Evolutionary conservation across 2,329 filamentous ascomycete genomes (phyloP).

Genomic region (Botrytis sinoallii): DNA sequence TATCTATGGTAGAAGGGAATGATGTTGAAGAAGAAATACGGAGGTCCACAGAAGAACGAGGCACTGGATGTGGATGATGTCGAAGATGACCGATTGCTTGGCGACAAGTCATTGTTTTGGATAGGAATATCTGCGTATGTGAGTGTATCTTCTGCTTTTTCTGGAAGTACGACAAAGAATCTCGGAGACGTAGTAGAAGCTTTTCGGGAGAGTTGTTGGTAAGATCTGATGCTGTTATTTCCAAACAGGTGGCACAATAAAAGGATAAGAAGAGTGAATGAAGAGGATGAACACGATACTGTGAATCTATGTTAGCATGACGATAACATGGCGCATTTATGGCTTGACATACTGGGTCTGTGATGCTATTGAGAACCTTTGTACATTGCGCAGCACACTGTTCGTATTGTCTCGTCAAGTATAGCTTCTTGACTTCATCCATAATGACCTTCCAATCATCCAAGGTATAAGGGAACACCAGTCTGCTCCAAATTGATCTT

Average conservation of each 20-base stretch:
- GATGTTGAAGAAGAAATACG: slow-evolving; percentile 31
- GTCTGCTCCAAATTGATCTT: slow-evolving; percentile 21
- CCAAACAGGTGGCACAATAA: slow-evolving; percentile 34
- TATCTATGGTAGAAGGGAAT: slow-evolving; percentile 20
- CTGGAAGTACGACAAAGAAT: slow-evolving; percentile 31
- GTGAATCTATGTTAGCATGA: slow-evolving; percentile 14
- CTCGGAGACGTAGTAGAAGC: slow-evolving; percentile 34
- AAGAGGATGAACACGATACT: slow-evolving; percentile 33
- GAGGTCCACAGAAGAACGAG: slow-evolving; percentile 34
- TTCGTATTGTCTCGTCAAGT: slow-evolving; percentile 33
- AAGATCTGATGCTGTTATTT: slow-evolving; percentile 32
- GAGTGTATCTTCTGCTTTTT: slow-evolving; percentile 31
- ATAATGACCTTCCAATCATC: slow-evolving; percentile 34
- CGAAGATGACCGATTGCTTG: slow-evolving; percentile 15
- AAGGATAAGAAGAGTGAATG: slow-evolving; percentile 37
- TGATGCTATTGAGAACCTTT: slow-evolving; percentile 32
- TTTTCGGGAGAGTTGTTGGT: slow-evolving; percentile 30
- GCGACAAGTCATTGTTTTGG: slow-evolving; percentile 19
- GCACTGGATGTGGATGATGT: slow-evolving; percentile 28
- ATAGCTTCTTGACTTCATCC: slow-evolving; percentile 36
- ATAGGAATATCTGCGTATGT: slow-evolving; percentile 28
- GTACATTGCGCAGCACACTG: slow-evolving; percentile 34
- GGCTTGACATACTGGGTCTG: slow-evolving; percentile 31
- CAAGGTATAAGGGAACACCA: slow-evolving; percentile 30
- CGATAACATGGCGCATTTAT: slow-evolving; percentile 11